Conservation (phyloP, 2,329 filamentous ascomycete species). For the Epichloe coenophiala region DNA sequence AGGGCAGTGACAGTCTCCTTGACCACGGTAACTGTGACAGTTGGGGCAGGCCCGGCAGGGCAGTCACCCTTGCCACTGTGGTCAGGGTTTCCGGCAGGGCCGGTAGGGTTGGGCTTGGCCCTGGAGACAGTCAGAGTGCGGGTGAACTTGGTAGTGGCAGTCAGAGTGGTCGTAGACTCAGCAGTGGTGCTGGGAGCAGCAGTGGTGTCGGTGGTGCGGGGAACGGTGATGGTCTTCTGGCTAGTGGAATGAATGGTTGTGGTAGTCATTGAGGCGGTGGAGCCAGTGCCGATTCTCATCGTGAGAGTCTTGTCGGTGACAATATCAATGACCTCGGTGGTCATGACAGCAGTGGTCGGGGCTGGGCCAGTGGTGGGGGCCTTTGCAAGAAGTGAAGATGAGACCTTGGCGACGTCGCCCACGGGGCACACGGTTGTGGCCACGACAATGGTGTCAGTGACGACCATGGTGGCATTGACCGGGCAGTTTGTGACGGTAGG, state of each 20-base stretch:
- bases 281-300: conserved; percentile 20
- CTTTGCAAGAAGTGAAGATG: conserved; percentile 23
- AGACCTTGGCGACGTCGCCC: conserved; percentile 25
- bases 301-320: conserved; percentile 21
- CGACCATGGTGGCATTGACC: conserved; percentile 16
- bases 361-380: conserved; percentile 14
- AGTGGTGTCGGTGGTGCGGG: conserved; percentile 10
- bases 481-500: conserved; percentile 45
- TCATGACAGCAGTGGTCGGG: conserved; percentile 8
- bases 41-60: conserved; percentile 9
- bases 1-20: conserved; percentile 17
- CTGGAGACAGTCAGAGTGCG: conserved; percentile 19
- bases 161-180: conserved; percentile 24
- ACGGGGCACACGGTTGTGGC: conserved; percentile 33
- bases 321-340: conserved; percentile 15
- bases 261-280: conserved; percentile 21
- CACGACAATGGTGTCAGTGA: conserved; percentile 26
- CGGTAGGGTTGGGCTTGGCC: conserved; percentile 10
- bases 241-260: conserved; percentile 31
- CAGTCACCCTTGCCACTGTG: conserved; percentile 6
- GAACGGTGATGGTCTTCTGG: conserved; percentile 23
- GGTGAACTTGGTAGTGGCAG: conserved; percentile 23
- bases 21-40: conserved; percentile 13
- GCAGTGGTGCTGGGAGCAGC: conserved; percentile 7
- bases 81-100: conserved; percentile 10